Conservation (phyloP, 75 land plant species). For the Larix kaempferi region DNA sequence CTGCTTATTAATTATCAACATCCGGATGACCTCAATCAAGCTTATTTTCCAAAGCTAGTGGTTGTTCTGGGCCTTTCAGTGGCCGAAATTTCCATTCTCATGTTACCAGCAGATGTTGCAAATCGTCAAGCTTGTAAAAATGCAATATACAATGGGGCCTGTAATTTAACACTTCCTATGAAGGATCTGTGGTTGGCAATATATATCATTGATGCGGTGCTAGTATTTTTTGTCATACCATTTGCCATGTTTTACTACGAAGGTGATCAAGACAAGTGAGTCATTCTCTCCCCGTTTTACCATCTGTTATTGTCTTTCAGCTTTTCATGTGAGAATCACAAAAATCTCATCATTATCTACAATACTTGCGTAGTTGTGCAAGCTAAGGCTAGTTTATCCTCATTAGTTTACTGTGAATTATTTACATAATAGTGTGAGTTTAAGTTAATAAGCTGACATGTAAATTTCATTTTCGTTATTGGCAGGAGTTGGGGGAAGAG, state of each 20-base stretch:
- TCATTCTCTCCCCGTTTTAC: neutral
- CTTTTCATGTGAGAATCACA: neutral
- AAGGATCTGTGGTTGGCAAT: conserved; percentile 90
- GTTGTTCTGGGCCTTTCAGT: conserved; percentile 84
- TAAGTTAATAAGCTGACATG: neutral
- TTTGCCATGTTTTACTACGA: conserved; percentile 97
- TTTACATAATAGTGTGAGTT: neutral
- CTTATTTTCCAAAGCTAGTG: conserved; percentile 93
- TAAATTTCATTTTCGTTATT: neutral
- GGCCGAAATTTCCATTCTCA: conserved; percentile 56
- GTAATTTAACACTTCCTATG: conserved; percentile 92
- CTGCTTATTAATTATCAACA: conserved; percentile 96
- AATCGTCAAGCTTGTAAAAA: conserved; percentile 85
- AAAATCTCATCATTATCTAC: neutral
- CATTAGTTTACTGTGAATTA: neutral
- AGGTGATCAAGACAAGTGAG: conserved; percentile 93
- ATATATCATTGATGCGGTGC: conserved; percentile 79
- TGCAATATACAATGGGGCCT: conserved; percentile 88
- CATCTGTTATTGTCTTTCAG: conserved; percentile 3
- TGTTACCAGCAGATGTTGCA: conserved; percentile 92
- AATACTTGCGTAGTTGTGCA: neutral
- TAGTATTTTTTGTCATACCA: conserved; percentile 91
- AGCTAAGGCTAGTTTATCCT: neutral
- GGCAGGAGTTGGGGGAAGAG: conserved; percentile 70
- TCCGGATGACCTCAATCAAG: conserved; percentile 94